These are phyloP conservation scores for Ophiocordyceps robertsii DNA, from an alignment of 2,329 filamentous ascomycete genomes.

Conservation along the genomic window DNA sequence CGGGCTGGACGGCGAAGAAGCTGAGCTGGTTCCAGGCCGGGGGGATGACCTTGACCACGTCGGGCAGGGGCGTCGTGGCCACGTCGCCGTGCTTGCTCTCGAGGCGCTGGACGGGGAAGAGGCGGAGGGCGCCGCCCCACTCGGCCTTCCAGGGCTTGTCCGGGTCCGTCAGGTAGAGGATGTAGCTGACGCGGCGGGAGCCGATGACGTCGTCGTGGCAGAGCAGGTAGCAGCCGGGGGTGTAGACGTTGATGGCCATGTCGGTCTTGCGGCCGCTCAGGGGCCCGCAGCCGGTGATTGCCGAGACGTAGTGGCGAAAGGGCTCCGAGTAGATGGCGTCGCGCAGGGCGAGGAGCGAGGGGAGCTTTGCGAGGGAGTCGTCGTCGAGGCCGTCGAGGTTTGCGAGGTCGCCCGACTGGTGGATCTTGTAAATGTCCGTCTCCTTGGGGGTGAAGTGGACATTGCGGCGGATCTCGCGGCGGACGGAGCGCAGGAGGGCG, in stretches of 20 bases:
- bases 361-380: slow-evolving; percentile 70
- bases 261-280: slow-evolving; percentile 91
- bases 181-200: slow-evolving; percentile 91
- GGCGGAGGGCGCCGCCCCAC: slow-evolving; percentile 83
- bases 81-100: slow-evolving; percentile 52
- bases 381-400: slow-evolving; percentile 92
- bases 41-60: slow-evolving; percentile 71
- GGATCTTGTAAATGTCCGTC: slow-evolving; percentile 98
- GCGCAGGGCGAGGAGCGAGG: slow-evolving; percentile 80
- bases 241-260: slow-evolving; percentile 99
- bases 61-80: slow-evolving; percentile 67
- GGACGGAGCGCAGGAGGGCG: slow-evolving; percentile 69
- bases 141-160: slow-evolving; percentile 79
- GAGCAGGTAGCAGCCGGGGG: slow-evolving; percentile 84
- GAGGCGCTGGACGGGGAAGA: slow-evolving; percentile 61
- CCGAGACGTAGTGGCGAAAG: slow-evolving; percentile 80
- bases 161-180: slow-evolving; percentile 87
- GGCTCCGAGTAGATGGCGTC: slow-evolving; percentile 84
- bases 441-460: slow-evolving; percentile 96
- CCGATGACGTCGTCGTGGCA: slow-evolving; percentile 99
- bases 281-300: slow-evolving; percentile 73
- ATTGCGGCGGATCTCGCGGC: slow-evolving; percentile 76
- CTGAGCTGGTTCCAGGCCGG: slow-evolving; percentile 95
- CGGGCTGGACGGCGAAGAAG: slow-evolving; percentile 96
- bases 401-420: slow-evolving; percentile 93